Conservation (phyloP, 345 rosid genomes). For the Gossypium herbaceum region DNA sequence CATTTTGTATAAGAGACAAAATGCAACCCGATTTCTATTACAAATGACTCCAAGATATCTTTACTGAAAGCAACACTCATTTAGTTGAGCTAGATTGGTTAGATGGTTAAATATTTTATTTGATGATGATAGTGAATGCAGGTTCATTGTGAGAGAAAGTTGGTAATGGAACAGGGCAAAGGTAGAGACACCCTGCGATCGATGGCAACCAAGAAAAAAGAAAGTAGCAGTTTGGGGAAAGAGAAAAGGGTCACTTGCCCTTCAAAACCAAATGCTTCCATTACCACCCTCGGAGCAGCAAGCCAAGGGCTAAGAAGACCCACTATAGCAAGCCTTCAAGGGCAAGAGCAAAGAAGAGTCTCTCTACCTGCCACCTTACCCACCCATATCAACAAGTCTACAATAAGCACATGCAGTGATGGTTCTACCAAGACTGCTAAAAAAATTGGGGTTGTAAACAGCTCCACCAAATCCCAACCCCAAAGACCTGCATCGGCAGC, state of each 20-base stretch:
- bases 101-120: not conserved
- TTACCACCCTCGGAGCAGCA: constrained; percentile 5
- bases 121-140: not conserved
- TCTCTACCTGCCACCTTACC: no score
- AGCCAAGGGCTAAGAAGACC: constrained; percentile 19
- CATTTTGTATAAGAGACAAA: no score
- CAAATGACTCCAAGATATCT: no score
- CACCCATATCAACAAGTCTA: constrained; percentile 54
- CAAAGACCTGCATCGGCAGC: constrained; percentile 45
- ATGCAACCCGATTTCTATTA: no score
- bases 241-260: constrained; percentile 32
- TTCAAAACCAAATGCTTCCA: constrained; percentile 20
- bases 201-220: constrained; percentile 40
- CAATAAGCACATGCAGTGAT: constrained; percentile 44
- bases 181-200: constrained; percentile 10
- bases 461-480: constrained; percentile 26
- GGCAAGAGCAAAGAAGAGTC: no score
- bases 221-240: constrained; percentile 22
- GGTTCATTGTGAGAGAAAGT: not conserved
- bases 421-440: constrained; percentile 24
- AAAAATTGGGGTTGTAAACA: constrained; percentile 24
- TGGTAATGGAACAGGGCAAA: not conserved
- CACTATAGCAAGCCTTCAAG: constrained; percentile 7
- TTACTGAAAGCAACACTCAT: no score
- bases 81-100: not conserved